Percentiles rank a stretch among this genome's conserved stretches.
Evolutionary conservation across 2,329 filamentous ascomycete genomes (phyloP).

Genomic region (Fonsecaea pedrosoi): DNA sequence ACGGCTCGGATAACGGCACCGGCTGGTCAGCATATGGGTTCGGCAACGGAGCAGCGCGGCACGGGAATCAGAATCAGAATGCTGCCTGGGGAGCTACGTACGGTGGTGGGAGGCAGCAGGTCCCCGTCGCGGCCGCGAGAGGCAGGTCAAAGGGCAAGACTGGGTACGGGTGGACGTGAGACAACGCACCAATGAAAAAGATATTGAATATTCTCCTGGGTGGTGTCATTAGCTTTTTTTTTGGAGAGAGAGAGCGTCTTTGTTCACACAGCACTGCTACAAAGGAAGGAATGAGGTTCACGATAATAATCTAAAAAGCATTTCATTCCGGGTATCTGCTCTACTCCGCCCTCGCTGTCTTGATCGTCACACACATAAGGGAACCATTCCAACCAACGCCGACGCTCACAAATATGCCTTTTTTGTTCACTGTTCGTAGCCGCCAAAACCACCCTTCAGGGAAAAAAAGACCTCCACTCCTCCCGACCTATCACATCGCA

Average conservation of each 20-base stretch:
- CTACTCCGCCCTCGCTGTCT: background rate
- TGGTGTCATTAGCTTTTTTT: background rate
- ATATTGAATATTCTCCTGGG: background rate
- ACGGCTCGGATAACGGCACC: conserved; percentile 18
- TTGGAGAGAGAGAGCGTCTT: background rate
- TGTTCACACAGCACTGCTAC: background rate
- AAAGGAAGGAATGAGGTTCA: background rate
- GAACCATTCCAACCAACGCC: conserved; percentile 33
- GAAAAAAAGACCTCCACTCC: background rate
- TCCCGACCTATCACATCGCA: background rate
- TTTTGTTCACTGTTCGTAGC: background rate
- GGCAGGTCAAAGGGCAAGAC: conserved; percentile 17
- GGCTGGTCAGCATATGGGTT: conserved; percentile 14
- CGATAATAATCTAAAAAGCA: no score
- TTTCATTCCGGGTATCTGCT: conserved; percentile 17
- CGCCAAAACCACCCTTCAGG: background rate
- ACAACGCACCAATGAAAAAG: background rate
- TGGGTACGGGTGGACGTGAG: conserved; percentile 30
- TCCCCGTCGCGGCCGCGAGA: conserved; percentile 22
- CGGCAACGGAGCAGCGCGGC: conserved; percentile 5
- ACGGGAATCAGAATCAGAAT: conserved; percentile 1
- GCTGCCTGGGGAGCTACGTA: conserved; percentile 15
- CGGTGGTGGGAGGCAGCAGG: conserved; percentile 30
- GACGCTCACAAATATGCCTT: conserved; percentile 29
- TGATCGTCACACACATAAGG: background rate